These are phyloP conservation scores for Trichothecium sympodiale DNA, from an alignment of 2,329 filamentous ascomycete genomes.

Conservation along the genomic window DNA sequence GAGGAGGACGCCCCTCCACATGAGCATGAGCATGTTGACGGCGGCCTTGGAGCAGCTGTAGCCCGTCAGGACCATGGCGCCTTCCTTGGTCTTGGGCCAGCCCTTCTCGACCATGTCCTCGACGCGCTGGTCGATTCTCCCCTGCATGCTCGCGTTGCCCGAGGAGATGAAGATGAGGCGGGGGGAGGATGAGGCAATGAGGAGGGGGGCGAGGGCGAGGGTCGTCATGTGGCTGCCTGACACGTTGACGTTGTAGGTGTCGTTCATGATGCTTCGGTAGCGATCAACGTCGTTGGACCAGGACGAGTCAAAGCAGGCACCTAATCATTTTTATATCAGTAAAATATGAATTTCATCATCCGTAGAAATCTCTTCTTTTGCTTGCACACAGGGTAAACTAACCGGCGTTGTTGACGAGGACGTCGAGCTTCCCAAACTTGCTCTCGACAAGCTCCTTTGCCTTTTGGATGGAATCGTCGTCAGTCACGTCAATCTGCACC, in stretches of 20 bases:
- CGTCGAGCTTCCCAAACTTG: conserved; percentile 17
- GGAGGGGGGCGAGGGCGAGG: conserved; percentile 24
- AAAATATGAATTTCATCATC: not conserved
- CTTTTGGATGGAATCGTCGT: conserved; percentile 18
- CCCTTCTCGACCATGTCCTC: conserved; percentile 18
- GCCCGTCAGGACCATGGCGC: conserved; percentile 9
- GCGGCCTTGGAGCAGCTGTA: conserved; percentile 7
- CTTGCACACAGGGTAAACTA: conserved; percentile 4
- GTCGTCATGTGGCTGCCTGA: conserved; percentile 29
- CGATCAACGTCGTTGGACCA: conserved; percentile 10
- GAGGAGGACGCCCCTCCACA: conserved; percentile 26
- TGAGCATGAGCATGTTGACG: conserved; percentile 14
- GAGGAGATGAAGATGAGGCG: conserved; percentile 33
- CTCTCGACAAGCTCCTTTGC: conserved; percentile 15
- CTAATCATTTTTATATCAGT: conserved; percentile 7
- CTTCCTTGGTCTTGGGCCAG: conserved; percentile 40
- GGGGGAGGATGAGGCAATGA: conserved; percentile 25
- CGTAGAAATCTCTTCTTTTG: too few species aligned
- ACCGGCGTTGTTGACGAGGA: conserved; percentile 23
- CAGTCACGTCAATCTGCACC: conserved; percentile 18
- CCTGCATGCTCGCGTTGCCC: conserved; percentile 25
- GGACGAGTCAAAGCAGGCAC: conserved; percentile 27
- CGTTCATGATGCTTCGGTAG: conserved; percentile 28
- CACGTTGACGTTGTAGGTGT: conserved; percentile 34
- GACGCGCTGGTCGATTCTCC: conserved; percentile 2